Percentiles rank a stretch among this genome's conserved stretches.
These are phyloP conservation scores for Firmiana major DNA, from an alignment of 345 rosid genomes.

Conservation along the genomic window DNA sequence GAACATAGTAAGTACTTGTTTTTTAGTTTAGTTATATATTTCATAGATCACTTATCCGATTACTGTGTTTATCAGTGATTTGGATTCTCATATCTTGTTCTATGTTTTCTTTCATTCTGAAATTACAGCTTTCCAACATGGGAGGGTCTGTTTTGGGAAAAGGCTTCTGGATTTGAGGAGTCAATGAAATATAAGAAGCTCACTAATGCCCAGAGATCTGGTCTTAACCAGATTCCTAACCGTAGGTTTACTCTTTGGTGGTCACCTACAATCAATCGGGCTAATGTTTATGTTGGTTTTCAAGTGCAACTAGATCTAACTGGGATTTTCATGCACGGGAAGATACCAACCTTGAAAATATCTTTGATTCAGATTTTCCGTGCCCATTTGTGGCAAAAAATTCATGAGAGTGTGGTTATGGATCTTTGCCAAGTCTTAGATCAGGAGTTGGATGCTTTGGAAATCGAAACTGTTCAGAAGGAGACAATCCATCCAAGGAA, in stretches of 20 bases:
- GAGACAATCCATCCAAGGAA: slow-evolving; percentile 99
- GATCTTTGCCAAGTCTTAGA: slow-evolving; percentile 98
- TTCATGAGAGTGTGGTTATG: slow-evolving; percentile 99
- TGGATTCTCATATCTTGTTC: neutral
- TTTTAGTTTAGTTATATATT: neutral
- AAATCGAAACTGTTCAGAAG: slow-evolving; percentile 98
- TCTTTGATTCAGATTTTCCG: slow-evolving; percentile 97
- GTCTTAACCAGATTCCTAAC: slow-evolving; percentile 97
- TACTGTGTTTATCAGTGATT: neutral
- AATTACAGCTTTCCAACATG: slow-evolving; percentile 90
- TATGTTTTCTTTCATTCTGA: neutral
- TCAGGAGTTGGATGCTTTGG: slow-evolving; percentile 97
- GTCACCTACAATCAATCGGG: slow-evolving; percentile 98
- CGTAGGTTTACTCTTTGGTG: slow-evolving; percentile 99
- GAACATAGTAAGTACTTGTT: slow-evolving; percentile 77
- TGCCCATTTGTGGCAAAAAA: slow-evolving; percentile 98
- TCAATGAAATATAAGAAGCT: slow-evolving; percentile 98
- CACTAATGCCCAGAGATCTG: slow-evolving; percentile 99
- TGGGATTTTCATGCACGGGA: slow-evolving; percentile 99
- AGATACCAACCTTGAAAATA: slow-evolving; percentile 95
- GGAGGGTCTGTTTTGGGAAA: slow-evolving; percentile 99
- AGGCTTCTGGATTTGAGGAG: slow-evolving; percentile 99
- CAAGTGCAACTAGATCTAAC: slow-evolving; percentile 98
- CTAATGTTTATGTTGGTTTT: slow-evolving; percentile 97
- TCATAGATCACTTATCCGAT: neutral